These are phyloP conservation scores for Solanum bukasovii DNA, from an alignment of 257 asterid genomes.

Conservation along the genomic window DNA sequence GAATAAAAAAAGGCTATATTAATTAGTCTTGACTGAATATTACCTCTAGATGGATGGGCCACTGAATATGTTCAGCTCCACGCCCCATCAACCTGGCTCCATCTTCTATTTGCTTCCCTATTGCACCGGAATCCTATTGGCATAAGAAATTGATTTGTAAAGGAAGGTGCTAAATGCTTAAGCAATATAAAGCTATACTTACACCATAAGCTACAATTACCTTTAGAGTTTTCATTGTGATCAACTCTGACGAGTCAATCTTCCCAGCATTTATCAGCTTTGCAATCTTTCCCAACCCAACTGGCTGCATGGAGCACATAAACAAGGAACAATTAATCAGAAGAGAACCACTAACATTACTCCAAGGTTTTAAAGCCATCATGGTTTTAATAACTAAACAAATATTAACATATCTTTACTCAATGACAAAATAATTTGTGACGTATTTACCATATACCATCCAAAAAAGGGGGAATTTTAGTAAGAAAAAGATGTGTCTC, in stretches of 20 bases:
- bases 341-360: background rate
- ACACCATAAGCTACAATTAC: conserved; percentile 14
- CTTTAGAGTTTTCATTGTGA: conserved; percentile 92
- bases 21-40: background rate
- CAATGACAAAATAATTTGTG: background rate
- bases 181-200: background rate
- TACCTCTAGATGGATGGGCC: conserved; percentile 99
- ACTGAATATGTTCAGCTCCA: conserved; percentile 58
- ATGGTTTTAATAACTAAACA: background rate
- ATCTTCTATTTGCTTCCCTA: conserved; percentile 85
- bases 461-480: background rate
- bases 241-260: conserved; percentile 92
- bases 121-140: conserved; percentile 68
- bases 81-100: conserved; percentile 96
- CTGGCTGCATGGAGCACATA: conserved; percentile 49
- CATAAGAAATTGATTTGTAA: conserved; percentile 1
- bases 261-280: conserved; percentile 87
- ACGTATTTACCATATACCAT: background rate
- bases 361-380: background rate
- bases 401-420: background rate
- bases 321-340: background rate
- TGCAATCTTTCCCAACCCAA: conserved; percentile 86
- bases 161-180: background rate
- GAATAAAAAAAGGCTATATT: background rate
- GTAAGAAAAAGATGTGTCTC: background rate